Percentiles rank a stretch among this genome's conserved stretches.
These are phyloP conservation scores for Tetradesmus lagerheimii DNA, from an alignment of 139 green algal genomes.

Conservation along the genomic window DNA sequence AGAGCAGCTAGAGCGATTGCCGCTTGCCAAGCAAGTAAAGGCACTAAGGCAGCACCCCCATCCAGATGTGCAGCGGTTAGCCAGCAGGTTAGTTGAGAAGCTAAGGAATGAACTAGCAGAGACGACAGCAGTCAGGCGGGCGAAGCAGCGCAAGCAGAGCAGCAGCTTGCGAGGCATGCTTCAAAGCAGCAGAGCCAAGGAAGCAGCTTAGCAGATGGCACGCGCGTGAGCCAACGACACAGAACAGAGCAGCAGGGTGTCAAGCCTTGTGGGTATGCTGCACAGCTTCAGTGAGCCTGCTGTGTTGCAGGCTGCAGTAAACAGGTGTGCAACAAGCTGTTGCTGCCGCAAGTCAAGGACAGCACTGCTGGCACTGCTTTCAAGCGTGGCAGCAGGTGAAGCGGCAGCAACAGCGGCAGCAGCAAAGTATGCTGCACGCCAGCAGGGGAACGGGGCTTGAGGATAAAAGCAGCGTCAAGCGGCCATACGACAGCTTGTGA, in stretches of 20 bases:
- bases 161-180: background rate
- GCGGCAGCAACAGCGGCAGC: no score
- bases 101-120: background rate
- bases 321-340: no score
- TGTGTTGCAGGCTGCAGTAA: no score
- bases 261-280: no score
- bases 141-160: background rate
- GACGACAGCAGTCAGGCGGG: background rate
- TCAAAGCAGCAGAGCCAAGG: background rate
- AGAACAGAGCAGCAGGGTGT: background rate
- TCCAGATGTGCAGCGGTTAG: background rate
- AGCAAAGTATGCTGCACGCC: no score
- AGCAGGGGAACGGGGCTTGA: no score
- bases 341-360: no score
- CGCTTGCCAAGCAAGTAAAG: conserved; percentile 12
- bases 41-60: background rate
- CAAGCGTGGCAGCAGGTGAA: no score
- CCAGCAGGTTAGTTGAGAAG: background rate
- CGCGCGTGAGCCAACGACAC: background rate
- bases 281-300: no score
- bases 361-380: no score
- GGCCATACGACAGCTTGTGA: no score
- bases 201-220: background rate
- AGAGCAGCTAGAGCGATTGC: conserved; percentile 21
- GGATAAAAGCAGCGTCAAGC: no score